A percentile compares a stretch with the other conserved stretches of the same genome.
Conservation (phyloP, 768 basidiomycete genomes). For the Russula vinacea region DNA sequence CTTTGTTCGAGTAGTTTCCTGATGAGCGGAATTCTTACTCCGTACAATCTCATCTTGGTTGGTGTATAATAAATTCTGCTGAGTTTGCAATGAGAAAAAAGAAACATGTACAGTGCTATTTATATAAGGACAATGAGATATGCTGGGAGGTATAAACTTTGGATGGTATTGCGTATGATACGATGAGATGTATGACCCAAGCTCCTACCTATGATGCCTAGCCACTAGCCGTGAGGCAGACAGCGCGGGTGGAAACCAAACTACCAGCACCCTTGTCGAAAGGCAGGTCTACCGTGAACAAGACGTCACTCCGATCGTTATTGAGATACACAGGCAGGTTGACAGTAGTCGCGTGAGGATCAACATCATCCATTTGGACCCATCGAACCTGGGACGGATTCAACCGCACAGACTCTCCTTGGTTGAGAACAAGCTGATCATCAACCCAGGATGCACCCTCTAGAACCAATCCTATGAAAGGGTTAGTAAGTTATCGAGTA, state of each 20-base stretch:
- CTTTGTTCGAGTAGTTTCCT: not conserved
- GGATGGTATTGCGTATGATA: constrained; percentile 12
- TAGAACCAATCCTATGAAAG: constrained; percentile 67
- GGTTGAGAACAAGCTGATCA: constrained; percentile 73
- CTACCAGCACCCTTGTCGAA: constrained; percentile 65
- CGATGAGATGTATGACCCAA: not conserved
- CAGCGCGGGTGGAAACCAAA: constrained; percentile 81
- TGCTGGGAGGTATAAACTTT: constrained; percentile 5
- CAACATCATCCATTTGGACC: constrained; percentile 58
- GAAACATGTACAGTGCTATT: not conserved
- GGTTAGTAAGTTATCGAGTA: constrained; percentile 22
- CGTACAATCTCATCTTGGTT: no score
- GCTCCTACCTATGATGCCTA: not conserved
- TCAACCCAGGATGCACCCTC: constrained; percentile 80
- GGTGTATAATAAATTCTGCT: no score
- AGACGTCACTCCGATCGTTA: constrained; percentile 78
- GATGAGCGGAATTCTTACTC: not conserved
- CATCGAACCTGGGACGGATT: constrained; percentile 83
- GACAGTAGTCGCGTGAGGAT: constrained; percentile 48
- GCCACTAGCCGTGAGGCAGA: constrained; percentile 73
- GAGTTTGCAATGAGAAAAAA: not conserved
- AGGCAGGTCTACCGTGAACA: constrained; percentile 86
- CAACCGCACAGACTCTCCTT: constrained; percentile 76
- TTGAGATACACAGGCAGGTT: constrained; percentile 93
- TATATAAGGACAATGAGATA: no score